Evolutionary conservation across 83 land plant genomes (phyloP), one percentile per base, ranked within the genome.

Genomic region (Isoetes engelmannii): DNA sequence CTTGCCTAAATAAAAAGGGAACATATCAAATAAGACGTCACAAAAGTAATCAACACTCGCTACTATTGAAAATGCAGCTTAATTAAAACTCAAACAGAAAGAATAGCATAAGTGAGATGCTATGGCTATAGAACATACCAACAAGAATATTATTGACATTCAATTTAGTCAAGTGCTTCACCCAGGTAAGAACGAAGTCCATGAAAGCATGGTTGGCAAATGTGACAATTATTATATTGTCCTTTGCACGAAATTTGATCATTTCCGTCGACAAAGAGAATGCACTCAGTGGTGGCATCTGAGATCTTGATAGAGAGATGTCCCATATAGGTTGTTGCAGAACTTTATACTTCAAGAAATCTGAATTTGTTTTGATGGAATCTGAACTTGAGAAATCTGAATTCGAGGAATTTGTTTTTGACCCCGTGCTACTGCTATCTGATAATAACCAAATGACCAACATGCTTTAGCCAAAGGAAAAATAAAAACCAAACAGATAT

Each of bases 131-230:
- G 37, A 28, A 28, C 70, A 61, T 81, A 95, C 99, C 99, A 60
- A 95, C 89, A 70, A 95, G 85, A 66, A 95, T 74, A 69, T 95
- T 95, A 47, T 74, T 60, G 63, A 91, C 73, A 44, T 83, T 81
- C 45, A 86, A 67, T 50, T 85, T 84, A 4, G 99, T 86, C 57
- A 95, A 80, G 72, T 87, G 93, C 42, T 84, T 89, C 61, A 95
- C 99, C 97, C 99, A 95, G 57, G 78, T 91, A 41, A 89, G 72
- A 47, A 92, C 88, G 69, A 95, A 95, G 67, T 91, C 99, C 91
- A 88, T 80, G 69, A 88, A 91, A 21, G 99, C 99, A 82, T 78
- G 85, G 71, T 89, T 95, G 9, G 94, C 97, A 74, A 95, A 95
- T 7, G 99, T 91, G 28, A 95, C 91, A n/a, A 88, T 74, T 20